phyloP scores from a whole-genome alignment of 164 flowering plant genomes.

The Dillenia turbinata region DNA sequence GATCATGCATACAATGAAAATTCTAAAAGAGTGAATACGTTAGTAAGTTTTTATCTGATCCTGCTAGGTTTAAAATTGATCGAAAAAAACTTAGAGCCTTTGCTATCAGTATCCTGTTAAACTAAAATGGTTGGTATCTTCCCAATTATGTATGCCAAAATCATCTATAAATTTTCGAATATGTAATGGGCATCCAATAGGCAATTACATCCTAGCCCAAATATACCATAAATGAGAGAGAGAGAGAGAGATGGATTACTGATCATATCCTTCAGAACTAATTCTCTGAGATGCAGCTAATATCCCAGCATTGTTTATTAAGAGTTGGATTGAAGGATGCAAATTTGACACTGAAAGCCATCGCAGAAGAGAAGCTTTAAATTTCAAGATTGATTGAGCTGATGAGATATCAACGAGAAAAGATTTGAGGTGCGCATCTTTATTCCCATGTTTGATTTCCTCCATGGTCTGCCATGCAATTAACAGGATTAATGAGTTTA shows the following conservation, averaged over 20 bases:
- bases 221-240: too few species aligned
- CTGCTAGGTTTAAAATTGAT: too few species aligned
- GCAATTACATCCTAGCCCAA: too few species aligned
- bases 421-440: conserved; percentile 58
- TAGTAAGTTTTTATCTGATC: too few species aligned
- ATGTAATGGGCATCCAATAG: too few species aligned
- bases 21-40: too few species aligned
- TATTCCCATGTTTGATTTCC: conserved; percentile 39
- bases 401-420: conserved; percentile 74
- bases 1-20: too few species aligned
- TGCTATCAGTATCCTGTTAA: too few species aligned
- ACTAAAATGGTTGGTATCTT: too few species aligned
- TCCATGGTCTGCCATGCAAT: conserved; percentile 43
- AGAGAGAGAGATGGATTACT: conserved; percentile 35
- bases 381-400: conserved; percentile 55
- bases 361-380: conserved; percentile 50
- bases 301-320: conserved; percentile 94
- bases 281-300: conserved; percentile 65
- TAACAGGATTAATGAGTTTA: background rate
- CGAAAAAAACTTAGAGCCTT: too few species aligned
- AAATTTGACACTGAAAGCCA: conserved; percentile 68
- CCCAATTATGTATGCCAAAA: too few species aligned
- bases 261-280: conserved; percentile 70
- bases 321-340: conserved; percentile 74
- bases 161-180: too few species aligned